Conservation (phyloP, 2,329 filamentous ascomycete genomes). For the Didymellaceae sp. region DNA sequence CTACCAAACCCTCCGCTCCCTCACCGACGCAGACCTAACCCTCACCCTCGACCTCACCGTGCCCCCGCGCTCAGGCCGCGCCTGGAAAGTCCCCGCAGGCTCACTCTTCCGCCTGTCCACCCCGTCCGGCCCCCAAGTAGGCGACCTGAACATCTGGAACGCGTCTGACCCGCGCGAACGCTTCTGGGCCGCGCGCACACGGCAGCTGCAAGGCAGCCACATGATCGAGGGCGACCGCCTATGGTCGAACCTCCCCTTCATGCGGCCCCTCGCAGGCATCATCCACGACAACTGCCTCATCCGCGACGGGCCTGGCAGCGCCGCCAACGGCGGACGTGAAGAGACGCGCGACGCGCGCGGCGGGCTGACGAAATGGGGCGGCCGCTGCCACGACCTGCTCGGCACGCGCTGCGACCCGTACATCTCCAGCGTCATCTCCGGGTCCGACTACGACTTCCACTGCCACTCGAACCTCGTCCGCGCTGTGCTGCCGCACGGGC, state of each 20-base stretch:
- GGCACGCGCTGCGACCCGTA: slow-evolving; percentile 87
- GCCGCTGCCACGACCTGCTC: slow-evolving; percentile 75
- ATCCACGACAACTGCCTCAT: slow-evolving; percentile 65
- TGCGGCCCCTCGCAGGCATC: slow-evolving; percentile 77
- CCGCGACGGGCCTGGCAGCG: slow-evolving; percentile 20
- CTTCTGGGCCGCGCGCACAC: slow-evolving; percentile 82
- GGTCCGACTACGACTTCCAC: slow-evolving; percentile 78
- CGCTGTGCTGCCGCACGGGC: slow-evolving; percentile 70
- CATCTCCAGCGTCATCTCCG: slow-evolving; percentile 75
- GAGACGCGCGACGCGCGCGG: slow-evolving; percentile 55
- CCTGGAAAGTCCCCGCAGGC: slow-evolving; percentile 74
- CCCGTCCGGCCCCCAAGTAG: slow-evolving; percentile 76
- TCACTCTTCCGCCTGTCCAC: slow-evolving; percentile 76
- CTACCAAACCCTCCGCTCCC: slow-evolving; percentile 32
- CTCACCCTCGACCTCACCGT: slow-evolving; percentile 54
- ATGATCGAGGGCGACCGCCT: slow-evolving; percentile 74
- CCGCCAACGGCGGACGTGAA: slow-evolving; percentile 39
- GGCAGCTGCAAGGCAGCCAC: slow-evolving; percentile 79
- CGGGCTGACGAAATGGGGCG: slow-evolving; percentile 64
- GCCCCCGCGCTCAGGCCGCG: slow-evolving; percentile 74
- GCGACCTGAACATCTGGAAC: slow-evolving; percentile 85
- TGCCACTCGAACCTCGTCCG: slow-evolving; percentile 83
- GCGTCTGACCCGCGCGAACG: slow-evolving; percentile 76
- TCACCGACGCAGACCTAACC: slow-evolving; percentile 18
- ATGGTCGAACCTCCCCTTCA: slow-evolving; percentile 79